A percentile compares a stretch with the other conserved stretches of the same genome.
phyloP scores from a whole-genome alignment of 176 grass and related monocot genomes.

The Dendrocalamus sinicus region DNA sequence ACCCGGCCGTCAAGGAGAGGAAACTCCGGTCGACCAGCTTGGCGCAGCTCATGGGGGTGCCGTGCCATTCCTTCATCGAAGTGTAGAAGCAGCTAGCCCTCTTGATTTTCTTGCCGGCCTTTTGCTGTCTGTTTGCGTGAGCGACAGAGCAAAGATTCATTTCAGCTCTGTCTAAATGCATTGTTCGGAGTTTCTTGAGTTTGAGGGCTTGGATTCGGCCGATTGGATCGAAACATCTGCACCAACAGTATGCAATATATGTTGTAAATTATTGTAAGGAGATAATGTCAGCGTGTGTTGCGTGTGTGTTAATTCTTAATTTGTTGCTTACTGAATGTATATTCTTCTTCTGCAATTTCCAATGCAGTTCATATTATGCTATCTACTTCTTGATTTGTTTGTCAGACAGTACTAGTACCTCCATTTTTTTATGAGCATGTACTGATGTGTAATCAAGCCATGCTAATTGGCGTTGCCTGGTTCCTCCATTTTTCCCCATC shows the following conservation, averaged over 20 bases:
- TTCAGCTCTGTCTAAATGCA: conserved; percentile 38
- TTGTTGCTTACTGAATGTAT: conserved; percentile 11
- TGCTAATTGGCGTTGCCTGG: not conserved
- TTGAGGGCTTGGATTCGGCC: conserved; percentile 34
- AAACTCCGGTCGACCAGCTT: conserved; percentile 75
- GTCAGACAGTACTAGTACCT: not conserved
- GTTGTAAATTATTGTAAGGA: conserved; percentile 33
- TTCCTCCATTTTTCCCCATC: not conserved
- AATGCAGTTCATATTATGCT: not conserved
- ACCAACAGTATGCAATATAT: conserved; percentile 34
- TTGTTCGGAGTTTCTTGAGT: conserved; percentile 35
- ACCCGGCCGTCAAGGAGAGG: conserved; percentile 87
- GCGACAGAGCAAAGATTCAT: not conserved
- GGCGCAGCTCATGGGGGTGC: conserved; percentile 78
- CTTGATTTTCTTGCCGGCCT: not conserved
- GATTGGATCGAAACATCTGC: conserved; percentile 11
- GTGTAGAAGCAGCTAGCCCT: conserved; percentile 35
- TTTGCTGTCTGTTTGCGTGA: not conserved
- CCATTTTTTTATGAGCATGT: not conserved
- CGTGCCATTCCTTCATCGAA: conserved; percentile 64
- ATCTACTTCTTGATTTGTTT: not conserved
- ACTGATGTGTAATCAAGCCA: not conserved
- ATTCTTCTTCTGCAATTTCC: not conserved
- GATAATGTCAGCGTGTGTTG: conserved; percentile 18
- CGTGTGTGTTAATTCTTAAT: not conserved